phyloP scores from a whole-genome alignment of 2,329 filamentous ascomycete genomes.

The Seiridium unicorne region DNA sequence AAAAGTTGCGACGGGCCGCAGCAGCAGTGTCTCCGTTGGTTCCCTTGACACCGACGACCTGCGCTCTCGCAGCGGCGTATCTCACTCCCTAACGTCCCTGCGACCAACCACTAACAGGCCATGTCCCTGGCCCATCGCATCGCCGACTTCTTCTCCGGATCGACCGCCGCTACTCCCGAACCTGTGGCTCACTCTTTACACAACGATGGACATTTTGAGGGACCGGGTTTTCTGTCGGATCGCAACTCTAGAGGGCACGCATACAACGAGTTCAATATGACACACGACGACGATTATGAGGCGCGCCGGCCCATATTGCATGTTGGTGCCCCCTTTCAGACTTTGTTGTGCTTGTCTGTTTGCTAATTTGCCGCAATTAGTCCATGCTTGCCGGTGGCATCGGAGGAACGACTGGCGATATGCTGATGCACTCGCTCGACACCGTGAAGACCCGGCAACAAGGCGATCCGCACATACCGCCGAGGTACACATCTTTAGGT shows the following conservation, averaged over 20 bases:
- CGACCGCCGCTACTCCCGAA: conserved; percentile 25
- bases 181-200: conserved; percentile 27
- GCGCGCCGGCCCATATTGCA: conserved; percentile 62
- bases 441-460: conserved; percentile 98
- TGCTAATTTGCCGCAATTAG: conserved; percentile 42
- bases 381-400: conserved; percentile 94
- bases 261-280: conserved; percentile 23
- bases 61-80: background rate
- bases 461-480: conserved; percentile 88
- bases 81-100: background rate
- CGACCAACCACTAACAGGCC: conserved; percentile 25
- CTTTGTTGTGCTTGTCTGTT: conserved; percentile 14
- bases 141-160: conserved; percentile 48
- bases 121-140: conserved; percentile 59
- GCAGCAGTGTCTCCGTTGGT: background rate
- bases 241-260: conserved; percentile 19
- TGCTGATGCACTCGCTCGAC: conserved; percentile 98
- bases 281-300: conserved; percentile 45
- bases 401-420: conserved; percentile 89
- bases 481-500: conserved; percentile 87
- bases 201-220: conserved; percentile 32
- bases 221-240: conserved; percentile 26
- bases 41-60: background rate
- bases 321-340: conserved; percentile 41
- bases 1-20: conserved; percentile 1